phyloP scores from a whole-genome alignment of 2,329 filamentous ascomycete genomes.

The Diaporthe citrichinensis region DNA sequence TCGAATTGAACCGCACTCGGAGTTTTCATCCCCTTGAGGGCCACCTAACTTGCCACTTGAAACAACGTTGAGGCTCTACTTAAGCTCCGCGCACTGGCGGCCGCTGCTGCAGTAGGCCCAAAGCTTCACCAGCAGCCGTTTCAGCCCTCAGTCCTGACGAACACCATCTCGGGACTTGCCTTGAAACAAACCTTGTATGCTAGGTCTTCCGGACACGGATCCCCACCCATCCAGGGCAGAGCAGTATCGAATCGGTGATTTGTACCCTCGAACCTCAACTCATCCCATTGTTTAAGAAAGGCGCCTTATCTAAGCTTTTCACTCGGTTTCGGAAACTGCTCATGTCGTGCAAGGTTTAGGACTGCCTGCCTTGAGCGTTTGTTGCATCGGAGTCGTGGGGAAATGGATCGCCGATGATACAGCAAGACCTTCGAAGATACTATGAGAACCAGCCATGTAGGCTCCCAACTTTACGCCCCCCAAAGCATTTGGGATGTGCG shows the following conservation, averaged over 20 bases:
- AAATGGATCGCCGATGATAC: background rate
- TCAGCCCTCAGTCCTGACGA: slow-evolving; percentile 16
- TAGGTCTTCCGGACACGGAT: background rate
- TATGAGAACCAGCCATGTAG: background rate
- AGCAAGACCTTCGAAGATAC: background rate
- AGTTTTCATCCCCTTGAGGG: no score
- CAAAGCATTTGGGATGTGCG: background rate
- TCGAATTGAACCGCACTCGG: background rate
- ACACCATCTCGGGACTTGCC: slow-evolving; percentile 12
- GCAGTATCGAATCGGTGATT: background rate
- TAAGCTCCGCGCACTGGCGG: slow-evolving; percentile 29
- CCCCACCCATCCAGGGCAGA: background rate
- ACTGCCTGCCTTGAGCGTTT: background rate
- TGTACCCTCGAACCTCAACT: background rate
- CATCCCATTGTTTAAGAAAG: background rate
- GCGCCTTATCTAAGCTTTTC: slow-evolving; percentile 1
- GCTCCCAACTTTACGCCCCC: no score
- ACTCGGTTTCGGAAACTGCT: slow-evolving; percentile 3
- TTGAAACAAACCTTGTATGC: slow-evolving; percentile 29
- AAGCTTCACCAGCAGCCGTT: slow-evolving; percentile 20
- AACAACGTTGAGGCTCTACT: slow-evolving; percentile 19
- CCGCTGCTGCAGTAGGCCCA: background rate
- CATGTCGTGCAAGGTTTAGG: background rate
- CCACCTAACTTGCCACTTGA: slow-evolving; percentile 3
- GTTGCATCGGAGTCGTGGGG: background rate